These are phyloP conservation scores for Lasiodiplodia sp. DNA, from an alignment of 2,329 filamentous ascomycete genomes.

Conservation along the genomic window DNA sequence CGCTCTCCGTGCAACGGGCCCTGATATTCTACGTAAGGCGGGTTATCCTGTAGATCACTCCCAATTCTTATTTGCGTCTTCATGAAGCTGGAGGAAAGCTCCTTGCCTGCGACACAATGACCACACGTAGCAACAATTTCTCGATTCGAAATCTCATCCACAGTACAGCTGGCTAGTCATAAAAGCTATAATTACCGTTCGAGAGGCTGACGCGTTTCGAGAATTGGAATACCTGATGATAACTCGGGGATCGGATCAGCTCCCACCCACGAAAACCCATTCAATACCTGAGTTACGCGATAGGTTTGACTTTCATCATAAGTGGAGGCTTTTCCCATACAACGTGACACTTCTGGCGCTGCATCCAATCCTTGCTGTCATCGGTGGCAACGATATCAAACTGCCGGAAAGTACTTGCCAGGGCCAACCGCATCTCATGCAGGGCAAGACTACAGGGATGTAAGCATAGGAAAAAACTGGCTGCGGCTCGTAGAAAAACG, in stretches of 20 bases:
- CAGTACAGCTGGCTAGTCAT: too few species aligned
- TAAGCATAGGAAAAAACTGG: not conserved
- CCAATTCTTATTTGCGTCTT: too few species aligned
- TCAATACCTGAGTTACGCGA: not conserved
- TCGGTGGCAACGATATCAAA: slow-evolving; percentile 31
- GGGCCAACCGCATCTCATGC: slow-evolving; percentile 51
- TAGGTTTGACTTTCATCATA: slow-evolving; percentile 36
- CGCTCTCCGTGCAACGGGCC: too few species aligned
- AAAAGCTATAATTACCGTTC: too few species aligned
- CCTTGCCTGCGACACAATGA: too few species aligned
- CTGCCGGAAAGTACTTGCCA: slow-evolving; percentile 39
- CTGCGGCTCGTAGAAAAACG: slow-evolving; percentile 28
- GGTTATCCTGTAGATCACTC: fast-evolving
- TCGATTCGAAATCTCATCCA: too few species aligned
- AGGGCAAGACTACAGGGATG: slow-evolving; percentile 42
- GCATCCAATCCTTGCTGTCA: slow-evolving; percentile 44
- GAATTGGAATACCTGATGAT: too few species aligned
- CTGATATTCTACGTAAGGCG: too few species aligned
- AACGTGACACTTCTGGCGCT: slow-evolving; percentile 40
- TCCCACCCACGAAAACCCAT: not conserved
- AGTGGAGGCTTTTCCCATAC: slow-evolving; percentile 49
- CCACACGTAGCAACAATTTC: too few species aligned
- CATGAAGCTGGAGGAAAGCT: too few species aligned
- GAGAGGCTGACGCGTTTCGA: too few species aligned
- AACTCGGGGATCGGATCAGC: too few species aligned